These are phyloP conservation scores for Anacardium occidentale DNA, from an alignment of 345 rosid genomes.

Conservation along the genomic window DNA sequence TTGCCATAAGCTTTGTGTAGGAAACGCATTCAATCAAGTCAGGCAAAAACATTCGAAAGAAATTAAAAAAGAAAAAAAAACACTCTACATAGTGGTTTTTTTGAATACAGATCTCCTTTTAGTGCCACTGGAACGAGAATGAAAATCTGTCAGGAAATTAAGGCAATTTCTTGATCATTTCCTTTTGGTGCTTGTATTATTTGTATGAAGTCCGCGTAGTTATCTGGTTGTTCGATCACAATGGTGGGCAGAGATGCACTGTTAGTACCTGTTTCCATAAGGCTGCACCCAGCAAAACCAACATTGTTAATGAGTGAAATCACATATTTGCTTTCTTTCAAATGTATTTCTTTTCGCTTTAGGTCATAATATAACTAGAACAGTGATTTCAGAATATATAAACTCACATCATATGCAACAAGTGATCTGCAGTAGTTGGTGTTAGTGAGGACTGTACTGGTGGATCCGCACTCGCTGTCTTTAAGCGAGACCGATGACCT, in stretches of 20 bases:
- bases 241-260: conserved; percentile 2
- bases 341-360: neutral
- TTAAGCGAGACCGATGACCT: conserved; percentile 62
- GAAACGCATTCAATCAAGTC: conserved; percentile 19
- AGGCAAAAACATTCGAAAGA: conserved; percentile 7
- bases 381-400: conserved; percentile 3
- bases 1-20: conserved; percentile 9
- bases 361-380: neutral
- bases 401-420: conserved; percentile 45
- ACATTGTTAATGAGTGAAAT: neutral
- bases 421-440: conserved; percentile 64
- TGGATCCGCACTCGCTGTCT: conserved; percentile 87
- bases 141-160: conserved; percentile 6
- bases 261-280: conserved; percentile 29
- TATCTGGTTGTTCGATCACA: neutral
- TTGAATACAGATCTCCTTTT: conserved; percentile 4
- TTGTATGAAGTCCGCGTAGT: neutral
- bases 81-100: neutral
- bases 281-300: conserved; percentile 28
- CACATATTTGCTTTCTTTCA: neutral
- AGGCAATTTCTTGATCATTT: conserved; percentile 1
- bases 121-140: neutral
- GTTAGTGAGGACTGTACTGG: conserved; percentile 70
- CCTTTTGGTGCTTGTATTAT: conserved; percentile 12
- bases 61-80: neutral